These are phyloP conservation scores for Raffaelea arxii DNA, from an alignment of 2,329 filamentous ascomycete genomes.

Conservation along the genomic window DNA sequence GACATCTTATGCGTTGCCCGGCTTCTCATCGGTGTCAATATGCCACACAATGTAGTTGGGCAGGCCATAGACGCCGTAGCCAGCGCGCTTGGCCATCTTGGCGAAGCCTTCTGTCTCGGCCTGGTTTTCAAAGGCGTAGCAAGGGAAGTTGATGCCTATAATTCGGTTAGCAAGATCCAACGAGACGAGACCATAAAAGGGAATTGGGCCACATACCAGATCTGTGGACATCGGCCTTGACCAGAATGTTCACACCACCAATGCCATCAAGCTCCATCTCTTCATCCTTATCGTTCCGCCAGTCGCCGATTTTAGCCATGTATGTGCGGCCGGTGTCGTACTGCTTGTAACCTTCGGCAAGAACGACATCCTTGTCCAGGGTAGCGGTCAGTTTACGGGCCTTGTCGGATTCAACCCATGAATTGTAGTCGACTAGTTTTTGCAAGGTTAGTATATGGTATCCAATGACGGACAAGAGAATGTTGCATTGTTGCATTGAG, in stretches of 20 bases:
- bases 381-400: constrained; percentile 62
- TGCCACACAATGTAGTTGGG: constrained; percentile 99
- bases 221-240: constrained; percentile 95
- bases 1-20: constrained; percentile 66
- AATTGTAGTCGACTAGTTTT: constrained; percentile 91
- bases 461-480: neutral
- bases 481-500: neutral
- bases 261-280: constrained; percentile 92
- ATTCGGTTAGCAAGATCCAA: constrained; percentile 15
- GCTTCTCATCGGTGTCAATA: constrained; percentile 92
- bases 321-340: constrained; percentile 84
- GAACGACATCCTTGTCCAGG: constrained; percentile 69
- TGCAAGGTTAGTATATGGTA: constrained; percentile 4
- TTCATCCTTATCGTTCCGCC: constrained; percentile 82
- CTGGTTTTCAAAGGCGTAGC: constrained; percentile 96
- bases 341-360: constrained; percentile 92
- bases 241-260: constrained; percentile 92
- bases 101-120: constrained; percentile 98
- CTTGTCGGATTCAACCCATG: constrained; percentile 90
- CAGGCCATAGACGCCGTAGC: constrained; percentile 82
- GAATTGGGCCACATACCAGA: constrained; percentile 51
- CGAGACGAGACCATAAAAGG: neutral
- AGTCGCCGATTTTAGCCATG: constrained; percentile 86
- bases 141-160: constrained; percentile 90
- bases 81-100: constrained; percentile 95